Evolutionary conservation across 148 eudicot species (phyloP).

Genomic region (Gaultheria prostrata): DNA sequence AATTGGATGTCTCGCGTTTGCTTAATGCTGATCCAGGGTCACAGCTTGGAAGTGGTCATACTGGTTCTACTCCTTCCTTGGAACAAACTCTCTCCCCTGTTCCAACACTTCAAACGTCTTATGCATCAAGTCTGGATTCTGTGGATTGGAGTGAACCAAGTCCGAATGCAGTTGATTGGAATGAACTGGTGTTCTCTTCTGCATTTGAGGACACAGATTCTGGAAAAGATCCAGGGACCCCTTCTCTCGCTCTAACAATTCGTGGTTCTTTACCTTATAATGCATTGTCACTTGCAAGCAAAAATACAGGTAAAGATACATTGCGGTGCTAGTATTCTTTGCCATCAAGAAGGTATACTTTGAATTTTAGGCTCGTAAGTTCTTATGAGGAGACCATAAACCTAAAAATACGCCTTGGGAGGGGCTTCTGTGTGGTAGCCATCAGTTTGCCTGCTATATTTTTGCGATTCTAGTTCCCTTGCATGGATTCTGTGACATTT

Average conservation of each 20-base stretch:
- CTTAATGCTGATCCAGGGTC: constrained; percentile 15
- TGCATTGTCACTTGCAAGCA: not conserved
- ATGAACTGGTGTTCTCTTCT: not conserved
- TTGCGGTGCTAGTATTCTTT: not conserved
- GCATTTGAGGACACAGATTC: constrained; percentile 17
- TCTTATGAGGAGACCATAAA: not conserved
- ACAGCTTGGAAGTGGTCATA: constrained; percentile 12
- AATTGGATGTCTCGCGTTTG: constrained; percentile 15
- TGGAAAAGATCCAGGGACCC: constrained; percentile 16
- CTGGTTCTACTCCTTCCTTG: constrained; percentile 7
- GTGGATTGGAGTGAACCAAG: not conserved
- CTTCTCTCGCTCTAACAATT: constrained; percentile 7
- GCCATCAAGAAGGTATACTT: not conserved
- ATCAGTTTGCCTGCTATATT: not conserved
- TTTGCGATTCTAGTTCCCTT: not conserved
- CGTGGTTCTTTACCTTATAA: constrained; percentile 5
- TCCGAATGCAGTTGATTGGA: constrained; percentile 16
- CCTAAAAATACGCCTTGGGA: not conserved
- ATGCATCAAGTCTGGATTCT: constrained; percentile 13
- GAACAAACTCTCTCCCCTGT: constrained; percentile 6
- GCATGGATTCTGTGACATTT: not conserved
- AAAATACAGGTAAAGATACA: constrained; percentile 8
- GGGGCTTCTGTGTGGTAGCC: not conserved
- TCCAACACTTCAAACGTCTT: constrained; percentile 1
- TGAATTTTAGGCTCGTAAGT: not conserved